A percentile compares a stretch with the other conserved stretches of the same genome.
Evolutionary conservation across 1,139 yeast genomes (phyloP).

Genomic region (Pichia sp.): DNA sequence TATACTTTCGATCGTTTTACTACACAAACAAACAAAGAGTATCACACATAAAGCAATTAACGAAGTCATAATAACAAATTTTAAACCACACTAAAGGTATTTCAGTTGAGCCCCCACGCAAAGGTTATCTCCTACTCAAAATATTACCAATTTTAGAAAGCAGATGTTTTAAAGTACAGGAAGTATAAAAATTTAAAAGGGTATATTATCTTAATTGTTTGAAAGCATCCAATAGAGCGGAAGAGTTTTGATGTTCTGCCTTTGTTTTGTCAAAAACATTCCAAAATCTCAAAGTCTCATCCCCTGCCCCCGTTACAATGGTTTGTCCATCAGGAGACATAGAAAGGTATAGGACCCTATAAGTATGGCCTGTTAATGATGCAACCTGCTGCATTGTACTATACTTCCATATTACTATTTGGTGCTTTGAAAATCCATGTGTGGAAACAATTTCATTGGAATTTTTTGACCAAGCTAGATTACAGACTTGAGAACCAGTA

Average conservation of each 20-base stretch:
- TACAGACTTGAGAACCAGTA: constrained; percentile 95
- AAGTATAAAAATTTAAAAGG: too few relatives aligned
- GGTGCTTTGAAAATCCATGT: constrained; percentile 90
- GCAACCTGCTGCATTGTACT: constrained; percentile 89
- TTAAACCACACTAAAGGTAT: too few relatives aligned
- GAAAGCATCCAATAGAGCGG: constrained; percentile 70
- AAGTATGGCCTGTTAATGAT: constrained; percentile 88
- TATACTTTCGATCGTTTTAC: too few relatives aligned
- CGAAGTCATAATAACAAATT: too few relatives aligned
- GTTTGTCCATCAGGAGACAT: constrained; percentile 97
- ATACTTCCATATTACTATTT: constrained; percentile 90
- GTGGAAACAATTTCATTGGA: constrained; percentile 90
- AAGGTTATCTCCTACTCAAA: too few relatives aligned
- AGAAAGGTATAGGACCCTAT: constrained; percentile 81
- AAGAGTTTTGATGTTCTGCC: constrained; percentile 47
- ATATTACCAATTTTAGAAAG: too few relatives aligned
- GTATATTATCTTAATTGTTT: constrained; percentile 38
- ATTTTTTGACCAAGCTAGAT: constrained; percentile 86
- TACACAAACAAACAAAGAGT: not conserved
- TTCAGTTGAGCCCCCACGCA: too few relatives aligned
- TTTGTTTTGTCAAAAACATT: constrained; percentile 76
- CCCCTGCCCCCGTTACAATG: constrained; percentile 98
- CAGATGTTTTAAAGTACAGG: not conserved
- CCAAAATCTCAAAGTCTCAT: constrained; percentile 93
- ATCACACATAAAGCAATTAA: too few relatives aligned